Base-by-base conservation (phyloP, 495 filamentous ascomycete species). In the Cudoniella acicularis region DNA sequence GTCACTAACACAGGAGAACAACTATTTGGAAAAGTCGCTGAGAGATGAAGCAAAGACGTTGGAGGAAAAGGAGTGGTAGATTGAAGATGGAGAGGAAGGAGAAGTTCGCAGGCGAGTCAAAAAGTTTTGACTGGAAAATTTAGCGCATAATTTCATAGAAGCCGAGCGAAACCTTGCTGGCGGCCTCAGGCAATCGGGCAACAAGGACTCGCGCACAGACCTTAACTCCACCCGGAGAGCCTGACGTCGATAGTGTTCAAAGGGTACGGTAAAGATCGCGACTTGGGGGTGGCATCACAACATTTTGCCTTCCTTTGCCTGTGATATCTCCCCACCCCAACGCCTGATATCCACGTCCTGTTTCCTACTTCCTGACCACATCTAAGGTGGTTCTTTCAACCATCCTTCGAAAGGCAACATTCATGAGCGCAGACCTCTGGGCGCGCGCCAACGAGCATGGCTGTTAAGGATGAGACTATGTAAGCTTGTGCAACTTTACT, bases 381-480 rank as follows among this genome's bases (percentile, higher is more conserved):
- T 16, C 16, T 41, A 9, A 16, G 9, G 9, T 41, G 36, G 36
- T 41, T 41, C 9, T 41, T 9, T 16, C 36, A 16, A 41, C 16
- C 36, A 8, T 9, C 9, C 36, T 48, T 48, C 20, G 27, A 24
- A 16, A 17, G 23, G 27, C 6, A 20, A 16, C 13, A 45, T 49
- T 30, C n/a, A 64, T 67, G 61, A 59, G 9, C 46, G 50, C 13
- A 23, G 43, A n/a, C 24, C 18, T 26, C 3, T 24, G 17, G 52
- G 26, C 24, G 30, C 52, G 42, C 51, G 27, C 53, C 56, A 57
- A 59, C 47, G 56, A 78, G 42, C 56, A 83, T 83, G 79, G 77
- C 77, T 69, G 69, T 77, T 63, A 75, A 75, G 57, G 72, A 79
- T 68, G 73, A 81, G 62, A 68, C 64, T 59, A 66, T 74, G 80